Conservation (phyloP, 768 basidiomycete species). For the Auriscalpium vulgare region DNA sequence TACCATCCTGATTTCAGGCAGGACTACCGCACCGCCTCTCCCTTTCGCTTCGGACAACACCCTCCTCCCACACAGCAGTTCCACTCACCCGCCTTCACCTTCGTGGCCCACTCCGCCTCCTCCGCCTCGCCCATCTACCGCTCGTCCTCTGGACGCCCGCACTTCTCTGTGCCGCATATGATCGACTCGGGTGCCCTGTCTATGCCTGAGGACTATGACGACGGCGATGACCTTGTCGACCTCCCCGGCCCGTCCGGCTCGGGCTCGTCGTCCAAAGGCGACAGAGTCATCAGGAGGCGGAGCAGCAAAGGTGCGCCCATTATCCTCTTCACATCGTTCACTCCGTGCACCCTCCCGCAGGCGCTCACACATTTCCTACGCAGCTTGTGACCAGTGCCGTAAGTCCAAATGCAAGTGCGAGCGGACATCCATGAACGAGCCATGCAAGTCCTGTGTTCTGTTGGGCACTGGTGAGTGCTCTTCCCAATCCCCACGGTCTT, state of each 20-base stretch:
- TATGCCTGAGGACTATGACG: conserved; percentile 59
- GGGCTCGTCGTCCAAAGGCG: conserved; percentile 17
- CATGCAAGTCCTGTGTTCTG: conserved; percentile 73
- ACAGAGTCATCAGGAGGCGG: conserved; percentile 56
- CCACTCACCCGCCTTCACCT: conserved; percentile 6
- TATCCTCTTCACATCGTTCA: not conserved
- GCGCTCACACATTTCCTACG: not conserved
- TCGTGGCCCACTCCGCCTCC: conserved; percentile 14
- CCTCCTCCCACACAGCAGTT: conserved; percentile 16
- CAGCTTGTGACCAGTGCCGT: conserved; percentile 71
- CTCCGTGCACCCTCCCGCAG: conserved; percentile 1
- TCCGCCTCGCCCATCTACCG: not conserved
- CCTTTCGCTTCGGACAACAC: conserved; percentile 18
- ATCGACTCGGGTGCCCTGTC: conserved; percentile 26
- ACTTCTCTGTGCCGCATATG: conserved; percentile 6
- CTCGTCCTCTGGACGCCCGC: conserved; percentile 1
- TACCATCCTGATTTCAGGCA: not conserved
- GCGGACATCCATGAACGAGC: conserved; percentile 46
- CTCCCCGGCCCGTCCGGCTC: conserved; percentile 16
- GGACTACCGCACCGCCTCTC: not conserved
- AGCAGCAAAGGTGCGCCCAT: conserved; percentile 61
- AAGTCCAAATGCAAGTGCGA: conserved; percentile 77
- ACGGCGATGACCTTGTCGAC: conserved; percentile 32
- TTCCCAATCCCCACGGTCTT: not conserved
- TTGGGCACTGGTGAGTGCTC: conserved; percentile 54